A percentile compares a stretch with the other conserved stretches of the same genome.
Conservation (phyloP, 306 rosid species). For the Luffa acutangula region DNA sequence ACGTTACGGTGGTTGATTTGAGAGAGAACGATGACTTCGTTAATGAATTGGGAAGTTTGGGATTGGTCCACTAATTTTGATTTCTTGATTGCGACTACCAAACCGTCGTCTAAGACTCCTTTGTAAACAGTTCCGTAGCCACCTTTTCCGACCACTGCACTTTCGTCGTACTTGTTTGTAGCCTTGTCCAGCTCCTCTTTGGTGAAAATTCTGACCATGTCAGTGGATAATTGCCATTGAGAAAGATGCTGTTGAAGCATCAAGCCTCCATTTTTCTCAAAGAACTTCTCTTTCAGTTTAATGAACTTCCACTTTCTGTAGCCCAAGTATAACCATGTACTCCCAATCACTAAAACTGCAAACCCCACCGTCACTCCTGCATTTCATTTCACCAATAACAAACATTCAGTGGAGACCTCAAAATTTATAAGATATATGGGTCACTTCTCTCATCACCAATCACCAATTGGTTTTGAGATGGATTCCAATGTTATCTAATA, state of each 20-base stretch:
- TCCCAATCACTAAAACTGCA: not conserved
- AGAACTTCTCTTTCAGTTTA: conserved; percentile 17
- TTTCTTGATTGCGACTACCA: conserved; percentile 25
- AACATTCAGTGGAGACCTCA: too few relatives aligned
- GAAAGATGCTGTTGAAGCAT: conserved; percentile 23
- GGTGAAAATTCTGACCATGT: conserved; percentile 11
- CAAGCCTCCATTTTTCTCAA: conserved; percentile 29
- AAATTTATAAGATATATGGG: too few relatives aligned
- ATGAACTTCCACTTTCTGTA: conserved; percentile 22
- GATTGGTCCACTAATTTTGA: conserved; percentile 19
- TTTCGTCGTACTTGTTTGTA: conserved; percentile 23
- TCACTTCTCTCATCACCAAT: too few relatives aligned
- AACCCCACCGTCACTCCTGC: conserved; percentile 16
- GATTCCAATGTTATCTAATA: too few relatives aligned
- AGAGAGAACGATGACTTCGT: conserved; percentile 30
- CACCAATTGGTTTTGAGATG: too few relatives aligned
- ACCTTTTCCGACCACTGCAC: conserved; percentile 22
- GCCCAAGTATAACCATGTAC: conserved; percentile 20
- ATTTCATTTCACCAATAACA: not conserved
- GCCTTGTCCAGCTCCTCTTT: conserved; percentile 23
- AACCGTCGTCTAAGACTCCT: conserved; percentile 9
- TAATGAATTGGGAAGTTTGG: conserved; percentile 30
- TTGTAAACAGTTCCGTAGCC: conserved; percentile 29
- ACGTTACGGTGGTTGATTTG: conserved; percentile 43
- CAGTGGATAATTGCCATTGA: not conserved